Base-by-base conservation (phyloP, 495 filamentous ascomycete genomes). In the Aspergillus nanangensis region DNA sequence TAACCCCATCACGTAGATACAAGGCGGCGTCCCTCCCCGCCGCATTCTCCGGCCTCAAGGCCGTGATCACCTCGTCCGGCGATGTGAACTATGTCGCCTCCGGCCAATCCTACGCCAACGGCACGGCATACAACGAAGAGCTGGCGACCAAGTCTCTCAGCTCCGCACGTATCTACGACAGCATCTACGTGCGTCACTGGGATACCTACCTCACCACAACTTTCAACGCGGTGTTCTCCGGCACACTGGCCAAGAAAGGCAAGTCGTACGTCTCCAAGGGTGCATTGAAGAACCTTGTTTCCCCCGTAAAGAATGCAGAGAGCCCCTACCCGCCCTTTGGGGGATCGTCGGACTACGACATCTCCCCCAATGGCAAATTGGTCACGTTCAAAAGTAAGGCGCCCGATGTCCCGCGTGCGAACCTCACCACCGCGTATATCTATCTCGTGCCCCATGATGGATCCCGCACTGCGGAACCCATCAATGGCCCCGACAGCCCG, bases 111-210 rank as follows among this genome's bases (percentile, higher is more conserved):
- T 81, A 78, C 33, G 68, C 79, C 9, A 75, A 78, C 25, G 87
- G 84, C 5, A 67, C 75, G 1, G 65, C 84, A 2, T 79, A 81
- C 61, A 84, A 88, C 48, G 63, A 71, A 9, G 68, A 81, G 42
- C 66, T 72, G 0, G 82, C 75, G 15, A 59, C 70, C 44, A 79
- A 76, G 35, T 72, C 77, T 5, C 55, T 66, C 4, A 81, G 82
- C 10, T 74, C 76, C 10, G 87, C 76, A 5, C 78, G 77, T 41
- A 73, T 88, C 25, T 91, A 90, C 55, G 77, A 79, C 39, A 76
- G 73, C 45, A 74, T 88, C 35, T 90, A 87, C 57, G 79, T 84
- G 27, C 78, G 87, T 15, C 86, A 92, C 56, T 92, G 87, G 87
- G 86, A 91, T 51, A 61, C 61, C 17, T 90, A 82, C 57, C 68